phyloP scores from a whole-genome alignment of 306 rosid species.

The Malus asiatica region DNA sequence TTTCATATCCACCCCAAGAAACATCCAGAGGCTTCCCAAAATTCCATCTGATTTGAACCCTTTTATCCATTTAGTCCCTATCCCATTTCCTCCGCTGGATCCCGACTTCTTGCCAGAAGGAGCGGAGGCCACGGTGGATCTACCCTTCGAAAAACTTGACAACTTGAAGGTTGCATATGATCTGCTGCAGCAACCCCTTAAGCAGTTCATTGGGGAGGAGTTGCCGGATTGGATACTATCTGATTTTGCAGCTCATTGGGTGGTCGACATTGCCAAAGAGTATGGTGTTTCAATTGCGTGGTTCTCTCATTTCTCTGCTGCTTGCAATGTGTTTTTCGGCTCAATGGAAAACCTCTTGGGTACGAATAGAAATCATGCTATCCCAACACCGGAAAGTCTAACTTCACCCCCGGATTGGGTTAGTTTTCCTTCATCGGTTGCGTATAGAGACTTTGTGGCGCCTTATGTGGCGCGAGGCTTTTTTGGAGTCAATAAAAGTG shows the following conservation, averaged over 20 bases:
- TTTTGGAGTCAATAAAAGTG: not conserved
- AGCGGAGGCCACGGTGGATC: slow-evolving; percentile 15
- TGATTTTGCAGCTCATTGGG: slow-evolving; percentile 4
- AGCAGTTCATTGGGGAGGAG: slow-evolving; percentile 5
- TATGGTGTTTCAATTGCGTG: not conserved
- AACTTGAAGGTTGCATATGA: not conserved
- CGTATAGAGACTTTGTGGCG: not conserved
- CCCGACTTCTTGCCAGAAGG: slow-evolving; percentile 11
- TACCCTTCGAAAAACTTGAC: slow-evolving; percentile 11
- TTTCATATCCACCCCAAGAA: slow-evolving; percentile 15
- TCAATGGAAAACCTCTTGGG: not conserved
- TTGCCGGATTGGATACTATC: slow-evolving; percentile 12
- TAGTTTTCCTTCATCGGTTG: not conserved
- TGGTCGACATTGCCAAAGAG: not conserved
- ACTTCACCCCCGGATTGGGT: slow-evolving; percentile 2
- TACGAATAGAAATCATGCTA: not conserved
- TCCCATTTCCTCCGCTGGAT: slow-evolving; percentile 1
- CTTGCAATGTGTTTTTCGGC: not conserved
- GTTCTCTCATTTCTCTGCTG: not conserved
- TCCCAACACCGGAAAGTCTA: not conserved
- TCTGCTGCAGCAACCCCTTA: not conserved
- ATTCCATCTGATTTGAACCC: not conserved
- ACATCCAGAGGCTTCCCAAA: slow-evolving; percentile 7
- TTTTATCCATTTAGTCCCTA: not conserved
- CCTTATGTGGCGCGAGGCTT: not conserved